Evolutionary conservation across 306 rosid genomes (phyloP), one percentile per base, ranked within the genome.

Genomic region (Sophora flavescens): DNA sequence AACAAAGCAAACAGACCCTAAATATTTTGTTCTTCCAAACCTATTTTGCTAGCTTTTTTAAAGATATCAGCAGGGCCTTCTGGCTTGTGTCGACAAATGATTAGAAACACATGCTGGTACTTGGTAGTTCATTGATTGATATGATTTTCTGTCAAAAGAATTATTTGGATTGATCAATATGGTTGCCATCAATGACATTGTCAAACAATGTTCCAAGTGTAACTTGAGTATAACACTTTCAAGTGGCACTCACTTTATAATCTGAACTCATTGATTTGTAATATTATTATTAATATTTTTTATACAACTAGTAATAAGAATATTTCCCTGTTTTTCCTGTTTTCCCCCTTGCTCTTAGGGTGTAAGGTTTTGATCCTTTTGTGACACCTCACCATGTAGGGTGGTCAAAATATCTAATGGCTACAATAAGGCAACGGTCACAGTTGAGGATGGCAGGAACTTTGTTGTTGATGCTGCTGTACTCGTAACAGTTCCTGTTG

Each of bases 401-500:
- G 88, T 82, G 80, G 70, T 75, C 53, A 82, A 82, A 77, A 82
- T 85, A 75, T 85, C 84, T 65, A 78, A 70, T 70, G 88, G 88
- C 64, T 82, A 82, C 84, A 82, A 82, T 42, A 87, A 83, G 85
- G 89, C 88, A 80, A 86, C 86, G 89, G 87, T 87, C 33, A 83
- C 93, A 26, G 75, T 84, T 12, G 88, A 88, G 38, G 89, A 72
- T 16, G 96, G 93, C 57, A 85, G 86, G 82, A 83, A 74, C 74
- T 81, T 83, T 39, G 72, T 87, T 42, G 93, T 88, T 4, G 88
- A 85, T 70, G 86, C 86, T 45, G 86, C 88, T 45, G 88, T 68
- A 13, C 82, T 85, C 16, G n/a, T 85, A 70, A 85, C 96, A 16
- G 93, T 88, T 63, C 96, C 96, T 50, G 53, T 88, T 16, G 96